Conservation (phyloP, 1,284 basidiomycete species). For the Ustilago cynodontis region DNA sequence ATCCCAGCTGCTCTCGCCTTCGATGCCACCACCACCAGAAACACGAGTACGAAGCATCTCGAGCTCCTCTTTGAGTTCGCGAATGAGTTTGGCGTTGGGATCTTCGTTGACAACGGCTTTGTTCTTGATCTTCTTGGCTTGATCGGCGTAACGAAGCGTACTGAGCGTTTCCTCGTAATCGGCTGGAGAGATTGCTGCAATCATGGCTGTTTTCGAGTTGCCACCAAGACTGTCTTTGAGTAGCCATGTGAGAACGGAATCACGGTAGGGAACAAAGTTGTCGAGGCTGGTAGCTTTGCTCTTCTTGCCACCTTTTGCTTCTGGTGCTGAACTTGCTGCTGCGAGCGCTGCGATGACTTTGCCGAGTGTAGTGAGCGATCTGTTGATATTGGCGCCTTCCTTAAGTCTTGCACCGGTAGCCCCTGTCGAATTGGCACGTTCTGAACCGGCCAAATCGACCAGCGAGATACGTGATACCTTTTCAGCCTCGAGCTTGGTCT, state of each 20-base stretch:
- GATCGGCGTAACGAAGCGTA: constrained; percentile 93
- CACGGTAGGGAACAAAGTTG: constrained; percentile 65
- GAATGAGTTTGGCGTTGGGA: constrained; percentile 96
- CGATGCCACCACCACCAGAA: constrained; percentile 50
- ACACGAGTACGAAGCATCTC: constrained; percentile 73
- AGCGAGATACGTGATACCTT: constrained; percentile 66
- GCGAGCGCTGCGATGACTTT: constrained; percentile 67
- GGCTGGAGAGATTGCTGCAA: constrained; percentile 95
- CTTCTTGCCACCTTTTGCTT: constrained; percentile 55
- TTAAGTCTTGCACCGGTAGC: constrained; percentile 68
- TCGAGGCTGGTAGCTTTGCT: constrained; percentile 46
- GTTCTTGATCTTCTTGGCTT: constrained; percentile 99
- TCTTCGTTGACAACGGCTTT: constrained; percentile 99
- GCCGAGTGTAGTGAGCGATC: constrained; percentile 54
- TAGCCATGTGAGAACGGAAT: constrained; percentile 71
- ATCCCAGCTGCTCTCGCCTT: constrained; percentile 82
- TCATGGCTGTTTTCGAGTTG: constrained; percentile 73
- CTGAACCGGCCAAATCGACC: constrained; percentile 66
- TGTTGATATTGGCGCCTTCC: constrained; percentile 70
- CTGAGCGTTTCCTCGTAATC: constrained; percentile 98
- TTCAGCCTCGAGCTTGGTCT: constrained; percentile 62
- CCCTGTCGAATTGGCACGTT: constrained; percentile 68
- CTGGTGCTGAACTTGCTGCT: constrained; percentile 45
- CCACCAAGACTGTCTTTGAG: constrained; percentile 67
- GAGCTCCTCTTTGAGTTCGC: constrained; percentile 97